Evolutionary conservation across 495 filamentous ascomycete genomes (phyloP), one percentile per base, ranked within the genome.

Genomic region (Penicillium manginii): DNA sequence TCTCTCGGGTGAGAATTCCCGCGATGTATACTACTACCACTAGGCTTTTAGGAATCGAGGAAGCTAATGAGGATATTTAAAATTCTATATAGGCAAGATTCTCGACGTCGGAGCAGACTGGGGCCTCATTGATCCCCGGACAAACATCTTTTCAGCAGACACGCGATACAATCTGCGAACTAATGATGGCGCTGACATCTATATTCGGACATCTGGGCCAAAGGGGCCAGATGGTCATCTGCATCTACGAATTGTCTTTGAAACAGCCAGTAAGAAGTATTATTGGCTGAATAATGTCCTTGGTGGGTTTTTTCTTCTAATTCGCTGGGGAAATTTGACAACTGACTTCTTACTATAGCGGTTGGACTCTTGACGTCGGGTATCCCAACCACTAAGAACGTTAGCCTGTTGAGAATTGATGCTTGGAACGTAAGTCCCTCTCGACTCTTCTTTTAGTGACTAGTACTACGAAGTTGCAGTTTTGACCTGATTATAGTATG

Each of bases 211-310:
- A 15, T 63, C 66, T 4, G 69, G 68, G 0, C 65, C 71, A 1
- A 33, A 58, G 47, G 55, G 57, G 8, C 63, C 65, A 0, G 62
- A 62, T 49, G 69, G 61, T 2, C 49, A 68, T 35, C 39, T 71
- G 46, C 71, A 72, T 66, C 46, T 72, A 33, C 63, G 62, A 2
- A 45, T 73, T 52, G 21, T 70, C 15, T 70, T 71, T 53, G 65
- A 65, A 50, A 70, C 71, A 1, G 68, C 65, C 0, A 62, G 63
- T 60, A 37, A 58, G 18, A 63, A 64, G 31, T 73, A 73, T 58
- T 72, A 73, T 50, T 73, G 71, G 71, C 43, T 71, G 61, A 73
- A 73, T 58, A 68, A 71, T 61, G 57, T 73, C 43, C 48, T 73
- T 54, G 71, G 71, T 71, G 45, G 50, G 70, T 67, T 21, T 48